Conservation (phyloP, 2,329 filamentous ascomycete genomes). For the Hymenoscyphus fraxineus region DNA sequence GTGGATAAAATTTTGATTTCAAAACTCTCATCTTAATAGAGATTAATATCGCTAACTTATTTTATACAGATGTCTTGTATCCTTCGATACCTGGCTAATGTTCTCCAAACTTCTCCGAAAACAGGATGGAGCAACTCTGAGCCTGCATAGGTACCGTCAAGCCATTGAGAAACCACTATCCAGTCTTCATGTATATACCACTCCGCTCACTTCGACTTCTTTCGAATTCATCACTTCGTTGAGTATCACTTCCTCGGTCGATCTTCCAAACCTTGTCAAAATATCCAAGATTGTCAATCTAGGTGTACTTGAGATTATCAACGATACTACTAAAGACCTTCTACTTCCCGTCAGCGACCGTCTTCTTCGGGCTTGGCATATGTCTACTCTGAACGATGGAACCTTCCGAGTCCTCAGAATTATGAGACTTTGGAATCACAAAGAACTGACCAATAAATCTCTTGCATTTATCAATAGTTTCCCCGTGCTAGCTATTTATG, state of each 20-base stretch:
- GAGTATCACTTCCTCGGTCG: conserved; percentile 30
- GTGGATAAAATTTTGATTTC: not conserved
- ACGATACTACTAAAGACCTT: conserved; percentile 1
- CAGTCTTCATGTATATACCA: conserved; percentile 27
- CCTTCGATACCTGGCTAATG: conserved; percentile 30
- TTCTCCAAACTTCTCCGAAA: conserved; percentile 29
- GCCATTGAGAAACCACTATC: conserved; percentile 22
- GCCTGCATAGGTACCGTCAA: conserved; percentile 28
- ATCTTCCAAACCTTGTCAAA: conserved; percentile 29
- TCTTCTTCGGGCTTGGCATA: conserved; percentile 33
- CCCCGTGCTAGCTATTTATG: conserved; percentile 31
- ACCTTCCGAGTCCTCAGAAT: conserved; percentile 33
- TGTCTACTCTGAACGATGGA: conserved; percentile 24
- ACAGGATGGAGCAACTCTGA: conserved; percentile 16
- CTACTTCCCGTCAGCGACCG: conserved; percentile 25
- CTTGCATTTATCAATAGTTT: conserved; percentile 33
- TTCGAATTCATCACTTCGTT: conserved; percentile 34
- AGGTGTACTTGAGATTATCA: conserved; percentile 32
- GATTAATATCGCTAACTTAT: not conserved
- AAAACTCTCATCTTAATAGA: not conserved
- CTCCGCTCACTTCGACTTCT: conserved; percentile 27
- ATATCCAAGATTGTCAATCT: conserved; percentile 33
- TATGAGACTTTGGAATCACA: conserved; percentile 32
- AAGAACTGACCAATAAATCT: conserved; percentile 29
- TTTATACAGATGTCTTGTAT: conserved; percentile 23